Evolutionary conservation across 2,329 filamentous ascomycete genomes (phyloP), one percentile per base, ranked within the genome.

Genomic region (Colletotrichum falcatum): DNA sequence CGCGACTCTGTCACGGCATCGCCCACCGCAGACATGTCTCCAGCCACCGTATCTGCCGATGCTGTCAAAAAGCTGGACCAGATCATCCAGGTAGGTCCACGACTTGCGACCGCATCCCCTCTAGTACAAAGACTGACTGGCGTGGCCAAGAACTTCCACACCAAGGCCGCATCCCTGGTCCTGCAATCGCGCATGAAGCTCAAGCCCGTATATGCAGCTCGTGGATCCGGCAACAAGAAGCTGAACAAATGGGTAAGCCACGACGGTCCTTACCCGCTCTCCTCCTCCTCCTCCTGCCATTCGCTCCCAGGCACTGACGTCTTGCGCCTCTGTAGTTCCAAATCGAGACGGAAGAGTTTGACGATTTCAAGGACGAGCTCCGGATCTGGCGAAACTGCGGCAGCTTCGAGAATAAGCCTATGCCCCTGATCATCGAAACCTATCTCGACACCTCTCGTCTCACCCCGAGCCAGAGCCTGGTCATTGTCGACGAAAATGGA

Each of bases 201-300:
- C 11, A 91, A 77, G 81, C 88, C 79, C 78, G 86, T 81, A 35
- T 87, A 64, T 26, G 87, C 86, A 72, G 86, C 88, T 49, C 81
- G 74, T 37, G 69, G 73, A 6, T 62, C 79, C 75, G 73, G 88
- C 55, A 77, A 76, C 28, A 79, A 89, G 73, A 92, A 91, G 80
- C 87, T 92, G 61, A 97, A 96, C 79, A 94, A 93, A 89, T 97
- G 94, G 94, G 94, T 95, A 87, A 72, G 91, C n/a, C n/a, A n/a
- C 84, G 56, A 20, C 54, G 35, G 65, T 53, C 44, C 26, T 11
- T 33, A 11, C 55, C 2, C 16, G 14, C 23, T 26, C 30, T 8
- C 16, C 33, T 23, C 28, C 60, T 39, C 37, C 35, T 20, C 28
- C 60, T 39, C 37, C 35, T 20, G 30, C 23, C 16, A 18, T 20